Conservation (phyloP, 129 eudicot species). For the Mikania micrantha region DNA sequence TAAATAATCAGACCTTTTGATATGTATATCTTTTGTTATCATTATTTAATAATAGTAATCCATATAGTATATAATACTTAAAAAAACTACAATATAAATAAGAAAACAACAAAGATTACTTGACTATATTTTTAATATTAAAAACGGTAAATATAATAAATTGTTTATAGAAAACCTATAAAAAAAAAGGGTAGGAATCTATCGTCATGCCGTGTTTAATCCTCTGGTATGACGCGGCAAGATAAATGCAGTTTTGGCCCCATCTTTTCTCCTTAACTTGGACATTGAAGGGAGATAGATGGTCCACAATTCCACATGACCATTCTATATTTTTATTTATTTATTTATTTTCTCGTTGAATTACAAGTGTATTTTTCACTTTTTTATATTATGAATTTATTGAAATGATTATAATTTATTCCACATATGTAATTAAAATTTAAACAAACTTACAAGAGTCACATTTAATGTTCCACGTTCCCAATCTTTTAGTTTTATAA, state of each 20-base stretch:
- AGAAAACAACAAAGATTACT: background rate
- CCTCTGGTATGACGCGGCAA: slow-evolving; percentile 17
- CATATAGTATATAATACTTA: background rate
- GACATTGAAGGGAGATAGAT: slow-evolving; percentile 7
- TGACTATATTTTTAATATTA: background rate
- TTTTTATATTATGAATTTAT: background rate
- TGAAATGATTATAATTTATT: background rate
- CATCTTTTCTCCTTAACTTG: slow-evolving; percentile 23
- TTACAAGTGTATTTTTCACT: background rate
- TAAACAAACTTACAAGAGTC: no score
- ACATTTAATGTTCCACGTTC: no score
- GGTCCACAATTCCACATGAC: no score
- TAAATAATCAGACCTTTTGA: no score
- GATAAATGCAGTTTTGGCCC: slow-evolving; percentile 30
- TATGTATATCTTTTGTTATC: no score
- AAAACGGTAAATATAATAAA: background rate
- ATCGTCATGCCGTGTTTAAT: slow-evolving; percentile 20
- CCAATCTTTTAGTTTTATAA: no score
- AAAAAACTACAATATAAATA: background rate
- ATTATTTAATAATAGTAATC: background rate
- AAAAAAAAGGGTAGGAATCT: slow-evolving; percentile 20
- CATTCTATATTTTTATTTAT: slow-evolving; percentile 17
- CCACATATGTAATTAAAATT: no score
- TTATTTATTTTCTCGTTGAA: slow-evolving; percentile 14
- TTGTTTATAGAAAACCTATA: background rate